Evolutionary conservation across 176 grass and related monocot genomes (phyloP).

Genomic region (Sorghum bicolor): Sorghum_bicolor_NCBIv3 NC_012870.2:68118001-68118500

Average conservation of each 20-base stretch:
- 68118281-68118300: not conserved
- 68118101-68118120: not conserved
- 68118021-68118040: not conserved
- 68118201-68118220: not conserved
- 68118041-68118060: not conserved
- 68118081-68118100: not conserved
- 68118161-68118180: not conserved
- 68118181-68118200: no score
- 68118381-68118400: not conserved
- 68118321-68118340: not conserved
- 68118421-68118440: not conserved
- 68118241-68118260: not conserved
- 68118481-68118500: constrained; percentile 54
- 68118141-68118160: not conserved
- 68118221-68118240: not conserved
- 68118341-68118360: not conserved
- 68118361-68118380: not conserved
- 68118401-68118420: not conserved
- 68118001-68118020: not conserved
- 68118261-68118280: not conserved
- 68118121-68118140: not conserved
- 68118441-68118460: constrained; percentile 11
- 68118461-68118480: not conserved
- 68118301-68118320: not conserved
- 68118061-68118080: not conserved